phyloP scores from a whole-genome alignment of 2,329 filamentous ascomycete species.

The Tympanopsis confertula region DNA sequence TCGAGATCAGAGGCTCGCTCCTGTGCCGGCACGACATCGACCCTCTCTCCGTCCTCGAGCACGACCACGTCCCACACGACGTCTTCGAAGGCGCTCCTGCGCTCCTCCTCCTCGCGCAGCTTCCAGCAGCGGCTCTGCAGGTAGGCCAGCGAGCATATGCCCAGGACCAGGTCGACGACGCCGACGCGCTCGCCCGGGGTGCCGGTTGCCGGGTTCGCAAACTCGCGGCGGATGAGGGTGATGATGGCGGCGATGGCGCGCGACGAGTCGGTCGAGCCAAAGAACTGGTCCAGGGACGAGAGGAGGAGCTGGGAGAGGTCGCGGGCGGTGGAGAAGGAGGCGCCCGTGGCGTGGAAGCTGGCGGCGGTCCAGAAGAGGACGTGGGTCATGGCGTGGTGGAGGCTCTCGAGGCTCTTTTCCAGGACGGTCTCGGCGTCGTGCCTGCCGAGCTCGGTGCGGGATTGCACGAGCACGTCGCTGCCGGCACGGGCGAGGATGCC shows the following conservation, averaged over 20 bases:
- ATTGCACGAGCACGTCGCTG: constrained; percentile 31
- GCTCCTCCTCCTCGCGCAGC: constrained; percentile 34
- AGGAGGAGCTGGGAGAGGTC: constrained; percentile 46
- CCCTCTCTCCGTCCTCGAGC: constrained; percentile 41
- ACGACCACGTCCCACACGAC: constrained; percentile 58
- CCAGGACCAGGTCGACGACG: constrained; percentile 47
- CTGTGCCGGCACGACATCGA: constrained; percentile 32
- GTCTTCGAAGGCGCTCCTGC: constrained; percentile 36
- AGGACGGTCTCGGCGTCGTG: constrained; percentile 43
- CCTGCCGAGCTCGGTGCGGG: constrained; percentile 31
- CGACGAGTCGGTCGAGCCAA: constrained; percentile 60
- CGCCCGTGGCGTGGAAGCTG: constrained; percentile 44
- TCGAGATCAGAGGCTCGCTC: constrained; percentile 27
- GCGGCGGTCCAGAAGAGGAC: constrained; percentile 50
- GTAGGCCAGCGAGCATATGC: constrained; percentile 48
- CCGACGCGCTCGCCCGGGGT: constrained; percentile 46
- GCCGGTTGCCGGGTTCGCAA: constrained; percentile 50
- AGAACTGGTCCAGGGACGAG: constrained; percentile 48
- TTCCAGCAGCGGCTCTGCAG: constrained; percentile 44
- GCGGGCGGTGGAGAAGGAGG: constrained; percentile 39
- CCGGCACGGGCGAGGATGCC: constrained; percentile 39
- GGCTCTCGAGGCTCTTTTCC: constrained; percentile 39
- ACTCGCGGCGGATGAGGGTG: constrained; percentile 50
- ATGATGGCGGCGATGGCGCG: constrained; percentile 57
- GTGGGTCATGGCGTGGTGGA: constrained; percentile 45